Base-by-base conservation (phyloP, 495 filamentous ascomycete species). In the Hypoxylon trugodes region DNA sequence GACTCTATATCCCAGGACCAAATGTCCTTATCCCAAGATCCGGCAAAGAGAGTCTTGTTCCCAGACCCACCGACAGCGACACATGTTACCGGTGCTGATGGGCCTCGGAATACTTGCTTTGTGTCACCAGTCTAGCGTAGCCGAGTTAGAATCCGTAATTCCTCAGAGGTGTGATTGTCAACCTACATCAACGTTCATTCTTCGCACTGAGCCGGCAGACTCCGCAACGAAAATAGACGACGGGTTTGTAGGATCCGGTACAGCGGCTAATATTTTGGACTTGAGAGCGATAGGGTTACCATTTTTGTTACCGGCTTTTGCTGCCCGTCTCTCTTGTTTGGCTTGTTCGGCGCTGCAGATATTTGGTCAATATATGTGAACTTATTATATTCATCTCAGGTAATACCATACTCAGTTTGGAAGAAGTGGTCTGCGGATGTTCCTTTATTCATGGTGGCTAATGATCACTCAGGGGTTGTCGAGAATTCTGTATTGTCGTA, bases 1-100 rank as follows among this genome's bases (percentile, higher is more conserved):
- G 85, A 86, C 15, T 76, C 66, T 30, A 87, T 77, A 62, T 89
- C 81, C 90, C 90, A 96, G 26, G 90, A 89, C 86, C 88, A 96
- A 36, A 98, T 83, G 18, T 82, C 79, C 74, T 96, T 96, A 78
- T 98, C 93, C 95, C 95, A 98, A 60, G 88, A 91, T 19, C 92
- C 93, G 22, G 90, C 91, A 73, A 92, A 97, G 42, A 98, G 61
- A 1, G 82, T 85, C 18, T 77, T 77, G 35, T 78, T 79, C 46
- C 77, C 76, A 8, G 69, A 54, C 0, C 85, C 80, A 24, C 88
- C 87, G 25, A 96, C 78, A 22, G 88, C 87, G 42, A 97, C 71
- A 62, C 87, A 90, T 18, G 91, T 92, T 18, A 96, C 72, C 1
- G 95, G 95, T 9, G 92, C 87, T 22, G 82, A 83, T 12, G 92